Conservation (phyloP, 2,329 filamentous ascomycete genomes). For the Mycogone perniciosa region DNA sequence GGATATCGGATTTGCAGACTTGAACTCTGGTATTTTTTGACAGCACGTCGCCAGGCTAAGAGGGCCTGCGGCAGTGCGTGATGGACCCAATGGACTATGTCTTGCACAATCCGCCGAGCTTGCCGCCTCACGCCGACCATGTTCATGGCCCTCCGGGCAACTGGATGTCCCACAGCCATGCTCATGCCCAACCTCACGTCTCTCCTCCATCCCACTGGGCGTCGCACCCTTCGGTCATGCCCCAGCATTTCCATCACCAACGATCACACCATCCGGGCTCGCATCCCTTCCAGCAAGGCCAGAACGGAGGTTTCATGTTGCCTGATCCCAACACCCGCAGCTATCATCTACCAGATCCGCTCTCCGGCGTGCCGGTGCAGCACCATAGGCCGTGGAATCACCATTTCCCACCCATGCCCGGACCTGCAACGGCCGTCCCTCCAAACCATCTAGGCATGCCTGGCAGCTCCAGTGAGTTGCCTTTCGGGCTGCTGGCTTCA, state of each 20-base stretch:
- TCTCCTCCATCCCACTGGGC: not conserved
- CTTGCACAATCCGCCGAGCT: conserved; percentile 20
- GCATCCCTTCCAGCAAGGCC: conserved; percentile 17
- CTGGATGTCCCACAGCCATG: conserved; percentile 7
- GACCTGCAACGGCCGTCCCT: not conserved
- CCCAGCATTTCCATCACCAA: conserved; percentile 18
- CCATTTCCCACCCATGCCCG: not conserved
- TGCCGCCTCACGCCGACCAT: conserved; percentile 3
- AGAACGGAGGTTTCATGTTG: conserved; percentile 19
- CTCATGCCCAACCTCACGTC: not conserved
- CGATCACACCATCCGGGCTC: conserved; percentile 14
- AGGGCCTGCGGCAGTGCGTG: not conserved
- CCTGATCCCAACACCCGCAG: conserved; percentile 18
- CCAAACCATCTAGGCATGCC: not conserved
- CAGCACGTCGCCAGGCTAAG: not conserved
- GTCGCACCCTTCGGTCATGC: conserved; percentile 4
- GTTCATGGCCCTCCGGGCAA: conserved; percentile 7
- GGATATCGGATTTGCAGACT: not conserved
- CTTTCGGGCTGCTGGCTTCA: not conserved
- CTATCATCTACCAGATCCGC: conserved; percentile 10
- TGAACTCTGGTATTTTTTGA: not conserved
- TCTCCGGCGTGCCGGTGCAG: conserved; percentile 9
- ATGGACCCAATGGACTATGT: conserved; percentile 30
- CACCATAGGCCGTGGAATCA: not conserved
- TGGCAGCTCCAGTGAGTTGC: not conserved